These are phyloP conservation scores for Gynostemma pentaphyllum DNA, from an alignment of 306 rosid species.

Conservation along the genomic window DNA sequence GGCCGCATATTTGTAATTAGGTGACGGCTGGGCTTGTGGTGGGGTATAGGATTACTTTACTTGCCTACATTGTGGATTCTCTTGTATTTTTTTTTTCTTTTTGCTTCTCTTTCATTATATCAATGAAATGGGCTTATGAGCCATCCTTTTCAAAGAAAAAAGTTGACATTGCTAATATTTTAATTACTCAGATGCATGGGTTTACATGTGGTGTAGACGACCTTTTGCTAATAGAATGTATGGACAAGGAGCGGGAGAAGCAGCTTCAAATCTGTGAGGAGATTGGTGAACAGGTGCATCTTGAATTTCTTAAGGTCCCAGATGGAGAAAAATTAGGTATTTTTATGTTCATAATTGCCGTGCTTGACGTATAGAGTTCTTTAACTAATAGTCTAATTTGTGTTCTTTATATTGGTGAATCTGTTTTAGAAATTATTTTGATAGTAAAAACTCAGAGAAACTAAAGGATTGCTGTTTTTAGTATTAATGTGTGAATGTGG, in stretches of 20 bases:
- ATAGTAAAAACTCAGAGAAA: too few species aligned
- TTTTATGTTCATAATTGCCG: constrained; percentile 5
- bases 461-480: not conserved
- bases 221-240: constrained; percentile 51
- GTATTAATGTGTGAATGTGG: too few species aligned
- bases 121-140: too few species aligned
- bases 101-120: too few species aligned
- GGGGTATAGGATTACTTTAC: too few species aligned
- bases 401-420: not conserved
- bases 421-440: not conserved
- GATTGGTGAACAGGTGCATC: constrained; percentile 70
- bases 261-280: constrained; percentile 67
- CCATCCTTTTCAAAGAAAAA: too few species aligned
- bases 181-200: constrained; percentile 59
- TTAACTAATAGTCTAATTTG: not conserved
- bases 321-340: constrained; percentile 50
- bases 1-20: too few species aligned
- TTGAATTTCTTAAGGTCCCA: constrained; percentile 47
- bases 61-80: too few species aligned
- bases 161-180: not conserved
- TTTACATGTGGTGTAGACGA: constrained; percentile 94
- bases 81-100: too few species aligned
- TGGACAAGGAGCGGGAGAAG: constrained; percentile 54
- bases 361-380: not conserved
- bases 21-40: too few species aligned